Evolutionary conservation across 306 rosid genomes (phyloP).

Genomic region (Medicago ruthenica): DNA sequence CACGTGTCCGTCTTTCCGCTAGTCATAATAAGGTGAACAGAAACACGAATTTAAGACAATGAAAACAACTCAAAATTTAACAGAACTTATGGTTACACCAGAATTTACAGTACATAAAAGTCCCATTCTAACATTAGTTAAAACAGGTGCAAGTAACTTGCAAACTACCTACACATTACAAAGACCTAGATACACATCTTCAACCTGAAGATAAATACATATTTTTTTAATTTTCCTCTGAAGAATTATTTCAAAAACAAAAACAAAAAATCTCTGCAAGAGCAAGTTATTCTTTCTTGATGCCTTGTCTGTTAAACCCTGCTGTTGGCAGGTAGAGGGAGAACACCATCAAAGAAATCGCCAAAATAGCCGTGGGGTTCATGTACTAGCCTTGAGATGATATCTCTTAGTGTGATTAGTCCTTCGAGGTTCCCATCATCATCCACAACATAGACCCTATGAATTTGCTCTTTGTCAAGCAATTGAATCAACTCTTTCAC

Average conservation of each 20-base stretch:
- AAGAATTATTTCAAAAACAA: background rate
- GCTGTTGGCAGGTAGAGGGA: slow-evolving; percentile 78
- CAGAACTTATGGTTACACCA: slow-evolving; percentile 45
- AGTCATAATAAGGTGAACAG: background rate
- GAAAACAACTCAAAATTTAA: slow-evolving; percentile 35
- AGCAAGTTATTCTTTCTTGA: slow-evolving; percentile 38
- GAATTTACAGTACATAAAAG: slow-evolving; percentile 38
- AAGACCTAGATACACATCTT: slow-evolving; percentile 35
- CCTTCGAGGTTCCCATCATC: slow-evolving; percentile 78
- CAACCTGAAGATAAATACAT: slow-evolving; percentile 37
- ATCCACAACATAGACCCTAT: slow-evolving; percentile 75
- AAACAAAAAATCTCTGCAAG: slow-evolving; percentile 11
- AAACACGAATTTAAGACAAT: background rate
- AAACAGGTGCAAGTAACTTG: slow-evolving; percentile 46
- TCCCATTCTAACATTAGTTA: slow-evolving; percentile 39
- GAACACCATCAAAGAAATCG: slow-evolving; percentile 97
- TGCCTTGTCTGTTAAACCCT: slow-evolving; percentile 61
- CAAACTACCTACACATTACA: slow-evolving; percentile 49
- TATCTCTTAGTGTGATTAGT: slow-evolving; percentile 87
- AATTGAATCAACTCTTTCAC: slow-evolving; percentile 75
- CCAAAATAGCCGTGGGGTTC: slow-evolving; percentile 97
- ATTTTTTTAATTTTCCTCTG: slow-evolving; percentile 6
- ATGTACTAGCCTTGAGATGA: slow-evolving; percentile 90
- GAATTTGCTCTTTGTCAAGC: slow-evolving; percentile 77
- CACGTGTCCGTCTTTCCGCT: no score